phyloP scores from a whole-genome alignment of 164 flowering plant species.

The Magnolia changhungtana region DNA sequence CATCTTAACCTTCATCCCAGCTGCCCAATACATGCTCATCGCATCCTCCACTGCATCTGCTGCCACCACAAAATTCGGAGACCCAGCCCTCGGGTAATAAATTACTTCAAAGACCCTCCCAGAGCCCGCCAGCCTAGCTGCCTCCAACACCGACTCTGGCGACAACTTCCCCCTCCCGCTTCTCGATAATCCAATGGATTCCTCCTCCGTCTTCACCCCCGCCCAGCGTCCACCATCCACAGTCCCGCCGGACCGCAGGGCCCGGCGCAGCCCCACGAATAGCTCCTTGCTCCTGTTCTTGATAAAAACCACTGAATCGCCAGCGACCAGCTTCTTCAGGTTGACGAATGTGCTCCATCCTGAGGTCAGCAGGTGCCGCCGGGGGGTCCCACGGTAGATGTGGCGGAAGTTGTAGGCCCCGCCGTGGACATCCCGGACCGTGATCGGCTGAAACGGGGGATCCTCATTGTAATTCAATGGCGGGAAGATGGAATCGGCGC shows the following conservation, averaged over 20 bases:
- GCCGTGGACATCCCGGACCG: conserved; percentile 49
- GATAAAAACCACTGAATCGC: conserved; percentile 78
- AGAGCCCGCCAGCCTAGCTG: conserved; percentile 32
- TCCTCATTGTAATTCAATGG: conserved; percentile 44
- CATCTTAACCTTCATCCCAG: conserved; percentile 63
- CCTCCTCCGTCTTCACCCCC: background rate
- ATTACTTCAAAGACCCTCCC: conserved; percentile 51
- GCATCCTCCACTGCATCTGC: conserved; percentile 59
- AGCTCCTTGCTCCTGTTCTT: conserved; percentile 32
- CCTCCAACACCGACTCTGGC: conserved; percentile 28
- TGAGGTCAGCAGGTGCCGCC: conserved; percentile 75
- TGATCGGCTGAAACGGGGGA: conserved; percentile 70
- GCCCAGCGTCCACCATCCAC: conserved; percentile 9
- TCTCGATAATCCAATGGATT: conserved; percentile 16
- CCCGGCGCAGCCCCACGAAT: conserved; percentile 53
- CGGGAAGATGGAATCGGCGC: conserved; percentile 81
- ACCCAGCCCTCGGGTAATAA: conserved; percentile 57
- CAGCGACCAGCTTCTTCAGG: conserved; percentile 61
- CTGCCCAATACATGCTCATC: conserved; percentile 36
- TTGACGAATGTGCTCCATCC: conserved; percentile 95
- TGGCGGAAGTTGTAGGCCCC: conserved; percentile 55
- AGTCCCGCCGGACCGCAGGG: conserved; percentile 11
- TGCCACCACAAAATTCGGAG: conserved; percentile 57
- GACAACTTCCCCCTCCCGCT: conserved; percentile 27
- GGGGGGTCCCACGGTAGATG: conserved; percentile 73